phyloP scores from a whole-genome alignment of 2,329 filamentous ascomycete species.

The Aureobasidium uvarum region DNA sequence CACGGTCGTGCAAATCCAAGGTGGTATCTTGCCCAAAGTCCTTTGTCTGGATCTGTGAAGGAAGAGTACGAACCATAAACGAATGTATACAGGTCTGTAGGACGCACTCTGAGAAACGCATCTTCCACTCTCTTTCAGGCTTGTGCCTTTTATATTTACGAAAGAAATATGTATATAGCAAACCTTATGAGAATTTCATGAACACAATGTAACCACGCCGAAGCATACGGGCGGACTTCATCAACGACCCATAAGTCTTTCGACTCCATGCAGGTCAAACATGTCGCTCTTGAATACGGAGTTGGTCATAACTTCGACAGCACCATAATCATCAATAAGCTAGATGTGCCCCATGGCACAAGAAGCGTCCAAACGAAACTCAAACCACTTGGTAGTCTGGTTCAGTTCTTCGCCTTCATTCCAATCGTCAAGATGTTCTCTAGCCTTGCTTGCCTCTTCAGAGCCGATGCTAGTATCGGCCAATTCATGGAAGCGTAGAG shows the following conservation, averaged over 20 bases:
- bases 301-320: neutral
- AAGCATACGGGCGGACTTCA: neutral
- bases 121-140: no score
- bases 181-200: no score
- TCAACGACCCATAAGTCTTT: neutral
- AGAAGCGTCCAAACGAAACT: neutral
- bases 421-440: neutral
- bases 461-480: neutral
- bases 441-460: neutral
- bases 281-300: neutral
- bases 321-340: neutral
- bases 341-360: neutral
- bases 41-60: neutral
- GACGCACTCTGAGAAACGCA: no score
- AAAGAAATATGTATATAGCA: no score
- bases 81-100: no score
- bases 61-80: no score
- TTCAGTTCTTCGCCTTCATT: neutral
- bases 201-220: no score
- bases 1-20: conserved; percentile 3
- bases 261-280: neutral
- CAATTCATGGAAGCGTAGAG: neutral
- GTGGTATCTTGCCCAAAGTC: neutral
- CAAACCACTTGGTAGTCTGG: neutral
- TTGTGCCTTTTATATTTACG: no score